Evolutionary conservation across 768 basidiomycete species (phyloP), one percentile per base, ranked within the genome.

Genomic region (Leccinum obscurum): DNA sequence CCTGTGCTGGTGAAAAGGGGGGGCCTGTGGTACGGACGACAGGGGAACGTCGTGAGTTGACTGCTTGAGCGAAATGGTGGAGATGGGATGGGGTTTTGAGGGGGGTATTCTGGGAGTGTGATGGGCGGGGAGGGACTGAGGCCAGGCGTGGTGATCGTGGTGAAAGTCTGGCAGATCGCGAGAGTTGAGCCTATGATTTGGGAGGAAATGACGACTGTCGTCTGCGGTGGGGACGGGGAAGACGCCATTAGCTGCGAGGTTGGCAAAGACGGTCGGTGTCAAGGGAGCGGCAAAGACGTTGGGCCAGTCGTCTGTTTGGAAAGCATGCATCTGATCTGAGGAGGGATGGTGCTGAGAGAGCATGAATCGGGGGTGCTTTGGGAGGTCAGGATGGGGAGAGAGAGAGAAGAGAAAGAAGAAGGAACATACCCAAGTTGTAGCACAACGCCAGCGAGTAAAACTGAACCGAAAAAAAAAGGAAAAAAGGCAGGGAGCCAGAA

Each of bases 231-330:
- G 67, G 68, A 68, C 65, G 69, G 64, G 77, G 78, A 90, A 73
- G 51, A 84, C 77, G 65, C 83, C 85, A 66, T 84, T 85, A 3
- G 87, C 82, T 13, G 84, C 80, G 48, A 90, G 80, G 37, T 82
- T 80, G 44, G 85, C 82, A 66, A 88, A 89, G 35, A 85, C 75
- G 49, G 80, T 70, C 6, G 86, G 84, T 61, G 86, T 80, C 54
- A 89, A 76, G 2, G 89, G 84, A 4, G 81, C 70, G n/a, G 87
- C 77, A 71, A 88, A 88, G 20, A 88, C 55, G 64, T 78, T 75
- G 26, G 72, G 75, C 89, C 89, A 90, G 35, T 80, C 79, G n/a
- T 70, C 70, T 56, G 59, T 65, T 6, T 66, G 52, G 53, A 71
- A 24, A 9, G 72, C 11, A 1, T 72, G 72, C 68, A 70, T 73